Percentiles rank a stretch among this genome's conserved stretches.
Evolutionary conservation across 1,284 basidiomycete species (phyloP).

Genomic region (Peniophora sp.): DNA sequence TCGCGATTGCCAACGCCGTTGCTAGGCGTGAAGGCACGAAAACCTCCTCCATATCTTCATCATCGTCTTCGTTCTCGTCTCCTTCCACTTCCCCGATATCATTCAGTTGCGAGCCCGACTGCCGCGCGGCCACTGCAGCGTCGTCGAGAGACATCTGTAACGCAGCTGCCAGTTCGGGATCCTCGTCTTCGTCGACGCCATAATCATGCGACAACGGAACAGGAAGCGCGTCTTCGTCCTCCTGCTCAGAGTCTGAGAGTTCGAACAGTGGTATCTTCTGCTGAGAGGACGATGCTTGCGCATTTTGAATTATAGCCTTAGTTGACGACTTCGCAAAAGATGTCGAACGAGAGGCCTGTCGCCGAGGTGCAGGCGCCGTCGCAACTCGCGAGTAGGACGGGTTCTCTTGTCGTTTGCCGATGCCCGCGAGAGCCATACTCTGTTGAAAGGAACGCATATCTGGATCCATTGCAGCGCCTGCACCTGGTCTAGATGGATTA

Average conservation of each 20-base stretch:
- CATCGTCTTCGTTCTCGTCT: background rate
- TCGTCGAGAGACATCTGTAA: slow-evolving; percentile 50
- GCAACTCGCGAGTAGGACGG: too few species aligned
- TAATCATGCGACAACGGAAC: slow-evolving; percentile 2
- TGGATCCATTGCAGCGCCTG: slow-evolving; percentile 35
- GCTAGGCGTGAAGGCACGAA: slow-evolving; percentile 47
- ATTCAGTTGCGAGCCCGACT: background rate
- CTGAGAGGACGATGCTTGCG: too few species aligned
- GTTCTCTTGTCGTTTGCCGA: slow-evolving; percentile 40
- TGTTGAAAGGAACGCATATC: slow-evolving; percentile 65
- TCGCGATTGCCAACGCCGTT: slow-evolving; percentile 57
- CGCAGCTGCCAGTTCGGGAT: slow-evolving; percentile 45
- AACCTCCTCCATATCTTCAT: slow-evolving; percentile 21
- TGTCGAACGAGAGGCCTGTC: too few species aligned
- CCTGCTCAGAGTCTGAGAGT: slow-evolving; percentile 22
- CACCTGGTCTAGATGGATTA: slow-evolving; percentile 2
- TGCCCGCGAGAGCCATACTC: slow-evolving; percentile 58
- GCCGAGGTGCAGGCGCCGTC: too few species aligned
- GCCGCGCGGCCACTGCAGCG: slow-evolving; percentile 12
- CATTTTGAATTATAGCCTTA: too few species aligned
- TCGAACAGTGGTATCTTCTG: slow-evolving; percentile 42
- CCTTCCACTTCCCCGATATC: background rate
- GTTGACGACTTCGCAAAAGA: slow-evolving; percentile 10
- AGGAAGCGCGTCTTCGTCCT: slow-evolving; percentile 25
- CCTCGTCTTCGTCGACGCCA: slow-evolving; percentile 26